phyloP scores from a whole-genome alignment of 345 rosid genomes.

The Toxicodendron radicans region DNA sequence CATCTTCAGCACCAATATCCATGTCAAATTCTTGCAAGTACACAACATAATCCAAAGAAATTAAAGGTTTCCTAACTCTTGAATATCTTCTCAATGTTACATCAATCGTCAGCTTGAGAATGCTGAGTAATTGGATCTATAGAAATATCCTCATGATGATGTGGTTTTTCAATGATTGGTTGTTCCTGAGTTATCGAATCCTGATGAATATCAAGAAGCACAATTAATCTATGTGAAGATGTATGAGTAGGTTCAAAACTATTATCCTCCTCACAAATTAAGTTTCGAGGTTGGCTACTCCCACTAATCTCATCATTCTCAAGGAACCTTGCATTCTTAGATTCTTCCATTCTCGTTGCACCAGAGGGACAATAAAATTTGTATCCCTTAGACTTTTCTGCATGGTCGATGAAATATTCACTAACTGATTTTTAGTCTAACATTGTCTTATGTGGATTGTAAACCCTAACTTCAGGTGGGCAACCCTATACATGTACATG shows the following conservation, averaged over 20 bases:
- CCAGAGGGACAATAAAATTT: background rate
- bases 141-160: too few relatives aligned
- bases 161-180: too few relatives aligned
- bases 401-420: background rate
- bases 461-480: background rate
- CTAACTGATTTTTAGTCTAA: background rate
- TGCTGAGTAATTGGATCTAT: background rate
- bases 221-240: too few relatives aligned
- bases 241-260: too few relatives aligned
- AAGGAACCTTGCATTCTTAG: background rate
- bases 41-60: background rate
- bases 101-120: background rate
- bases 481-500: background rate
- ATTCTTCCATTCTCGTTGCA: background rate
- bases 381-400: too few relatives aligned
- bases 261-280: too few relatives aligned
- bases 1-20: background rate
- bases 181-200: too few relatives aligned
- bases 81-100: background rate
- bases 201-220: too few relatives aligned
- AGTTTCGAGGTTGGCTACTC: background rate
- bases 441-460: background rate
- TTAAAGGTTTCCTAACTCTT: too few relatives aligned
- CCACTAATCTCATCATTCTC: too few relatives aligned
- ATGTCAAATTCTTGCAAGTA: constrained; percentile 1